A percentile compares a stretch with the other conserved stretches of the same genome.
Conservation (phyloP, 2,329 filamentous ascomycete species). For the Colletotrichum trifolii region DNA sequence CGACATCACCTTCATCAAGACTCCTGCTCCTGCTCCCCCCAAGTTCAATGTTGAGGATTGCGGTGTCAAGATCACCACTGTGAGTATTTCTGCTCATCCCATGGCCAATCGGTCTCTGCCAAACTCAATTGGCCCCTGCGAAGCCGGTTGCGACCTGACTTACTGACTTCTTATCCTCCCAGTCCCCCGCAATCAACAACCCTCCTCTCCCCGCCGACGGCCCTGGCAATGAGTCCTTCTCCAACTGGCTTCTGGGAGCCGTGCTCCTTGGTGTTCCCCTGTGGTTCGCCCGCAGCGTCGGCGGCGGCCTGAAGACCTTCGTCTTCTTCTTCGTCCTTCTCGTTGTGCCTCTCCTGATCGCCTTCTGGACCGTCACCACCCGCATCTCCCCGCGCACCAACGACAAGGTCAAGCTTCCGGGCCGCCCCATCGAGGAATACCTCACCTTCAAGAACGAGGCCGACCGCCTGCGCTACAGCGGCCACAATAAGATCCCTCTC, state of each 20-base stretch:
- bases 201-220: constrained; percentile 91
- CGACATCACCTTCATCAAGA: constrained; percentile 57
- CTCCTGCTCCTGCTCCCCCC: constrained; percentile 53
- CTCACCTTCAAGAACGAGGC: constrained; percentile 79
- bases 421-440: constrained; percentile 90
- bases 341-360: constrained; percentile 74
- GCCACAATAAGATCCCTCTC: constrained; percentile 85
- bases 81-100: constrained; percentile 34
- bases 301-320: constrained; percentile 89
- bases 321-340: constrained; percentile 69
- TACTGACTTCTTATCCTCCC: constrained; percentile 36
- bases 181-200: constrained; percentile 94
- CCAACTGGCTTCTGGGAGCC: constrained; percentile 79
- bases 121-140: constrained; percentile 8
- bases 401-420: constrained; percentile 89
- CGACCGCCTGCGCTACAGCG: constrained; percentile 75
- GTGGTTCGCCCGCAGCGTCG: constrained; percentile 84
- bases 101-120: background rate
- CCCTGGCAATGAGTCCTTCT: constrained; percentile 86
- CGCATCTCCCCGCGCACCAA: constrained; percentile 88
- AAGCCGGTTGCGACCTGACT: background rate
- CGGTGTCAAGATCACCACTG: constrained; percentile 55
- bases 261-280: constrained; percentile 77
- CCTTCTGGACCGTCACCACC: constrained; percentile 85
- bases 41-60: constrained; percentile 77